phyloP scores from a whole-genome alignment of 805 yeast species.

The Metschnikowia santaceciliae region DNA sequence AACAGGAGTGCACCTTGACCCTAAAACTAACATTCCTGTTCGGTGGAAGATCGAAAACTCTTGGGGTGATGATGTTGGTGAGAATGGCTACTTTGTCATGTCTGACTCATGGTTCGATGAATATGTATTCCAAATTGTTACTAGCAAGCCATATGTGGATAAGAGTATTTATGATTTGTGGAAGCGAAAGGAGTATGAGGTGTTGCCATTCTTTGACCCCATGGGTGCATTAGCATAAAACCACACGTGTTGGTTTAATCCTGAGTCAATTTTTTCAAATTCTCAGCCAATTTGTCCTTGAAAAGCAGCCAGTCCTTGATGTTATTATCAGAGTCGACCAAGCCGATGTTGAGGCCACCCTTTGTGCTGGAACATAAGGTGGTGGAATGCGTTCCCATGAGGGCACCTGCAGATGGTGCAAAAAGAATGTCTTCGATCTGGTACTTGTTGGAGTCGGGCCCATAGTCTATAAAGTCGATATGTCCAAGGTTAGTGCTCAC shows the following conservation, averaged over 20 bases:
- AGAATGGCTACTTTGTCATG: conserved; percentile 41
- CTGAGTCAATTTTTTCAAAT: not conserved
- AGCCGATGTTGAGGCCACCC: conserved; percentile 8
- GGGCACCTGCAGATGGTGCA: conserved; percentile 8
- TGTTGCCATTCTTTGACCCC: conserved; percentile 40
- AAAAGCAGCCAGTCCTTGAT: conserved; percentile 8
- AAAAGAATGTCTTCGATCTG: conserved; percentile 8
- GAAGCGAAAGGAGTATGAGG: conserved; percentile 29
- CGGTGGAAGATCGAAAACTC: conserved; percentile 45
- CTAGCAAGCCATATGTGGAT: conserved; percentile 34
- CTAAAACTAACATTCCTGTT: conserved; percentile 32
- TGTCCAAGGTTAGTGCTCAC: conserved; percentile 9
- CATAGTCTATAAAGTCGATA: conserved; percentile 5
- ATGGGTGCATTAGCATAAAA: conserved; percentile 40
- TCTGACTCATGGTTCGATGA: conserved; percentile 44
- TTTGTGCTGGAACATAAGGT: conserved; percentile 8
- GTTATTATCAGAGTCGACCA: conserved; percentile 4
- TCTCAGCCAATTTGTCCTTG: not conserved
- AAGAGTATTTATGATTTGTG: conserved; percentile 33
- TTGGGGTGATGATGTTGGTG: conserved; percentile 41
- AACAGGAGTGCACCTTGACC: conserved; percentile 75
- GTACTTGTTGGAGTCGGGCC: not conserved
- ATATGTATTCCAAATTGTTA: conserved; percentile 40
- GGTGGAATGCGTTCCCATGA: conserved; percentile 10
- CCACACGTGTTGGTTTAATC: not conserved